Base-by-base conservation (phyloP, 495 filamentous ascomycete genomes). In the Acidomyces sp. region DNA sequence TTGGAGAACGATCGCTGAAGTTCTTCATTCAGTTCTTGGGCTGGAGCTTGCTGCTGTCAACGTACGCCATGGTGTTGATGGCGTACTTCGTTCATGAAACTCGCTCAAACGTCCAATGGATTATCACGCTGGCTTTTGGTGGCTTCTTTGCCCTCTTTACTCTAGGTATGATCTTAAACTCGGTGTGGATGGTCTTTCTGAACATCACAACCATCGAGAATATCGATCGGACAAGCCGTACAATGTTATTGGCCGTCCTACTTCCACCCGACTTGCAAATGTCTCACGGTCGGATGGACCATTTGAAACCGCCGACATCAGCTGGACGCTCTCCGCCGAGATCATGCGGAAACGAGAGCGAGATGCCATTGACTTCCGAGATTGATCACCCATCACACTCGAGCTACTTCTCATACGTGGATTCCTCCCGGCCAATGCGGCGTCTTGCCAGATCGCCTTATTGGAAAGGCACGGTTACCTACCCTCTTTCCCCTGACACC, bases 191-290 rank as follows among this genome's bases (percentile, higher is more conserved):
- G 45, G 72, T 77, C 31, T 53, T 76, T 23, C 39, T 65, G 20
- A 93, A 93, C 51, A 62, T 80, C 28, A 88, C 84, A 1, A 90
- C 85, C 9, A 77, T 95, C 28, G 87, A 95, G 55, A 75, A 77
- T 36, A 57, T 93, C 15, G 72, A 67, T 24, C 66, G 67, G 26
- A 67, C 64, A 17, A 68, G 62, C 16, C 71, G 71, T 24, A 73
- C 80, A 10, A 79, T 82, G 61, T 73, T 74, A 18, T 62, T 95
- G 4, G 87, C 87, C 6, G 66, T 94, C 12, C 72, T 75, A n/a
- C 72, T 52, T 11, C 48, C 48, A 18, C 48, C 48, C 2, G 33
- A 47, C 22, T 11, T 52, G 26, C 48, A 52, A 31, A 23, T 29
- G 13, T 10, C 20, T 37, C n/a, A n/a, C n/a, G n/a, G n/a, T n/a